Evolutionary conservation across 2,329 filamentous ascomycete species (phyloP), one percentile per base, ranked within the genome.

Genomic region (Didymella glomerata): DNA sequence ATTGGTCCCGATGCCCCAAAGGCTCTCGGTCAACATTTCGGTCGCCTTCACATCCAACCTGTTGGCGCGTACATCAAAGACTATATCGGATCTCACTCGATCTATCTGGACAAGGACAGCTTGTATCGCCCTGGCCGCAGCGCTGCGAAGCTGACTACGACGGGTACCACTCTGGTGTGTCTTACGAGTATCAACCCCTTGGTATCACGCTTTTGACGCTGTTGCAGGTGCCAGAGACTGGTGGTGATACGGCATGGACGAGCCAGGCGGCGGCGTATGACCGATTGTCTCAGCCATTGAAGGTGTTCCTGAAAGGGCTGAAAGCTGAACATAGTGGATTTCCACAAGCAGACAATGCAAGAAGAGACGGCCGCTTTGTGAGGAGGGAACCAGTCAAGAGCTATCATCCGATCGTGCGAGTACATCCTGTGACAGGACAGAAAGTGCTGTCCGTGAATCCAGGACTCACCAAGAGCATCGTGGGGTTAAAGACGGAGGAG

Each of bases 101-200:
- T 69, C 38, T 71, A 69, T 27, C 48, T 69, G 2, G 67, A 67
- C 9, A 65, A 66, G 49, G 68, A 71, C 42, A 71, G 68, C 36
- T 56, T 68, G 9, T 71, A 68, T 51, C 66, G 67, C 18, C 66
- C 69, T 7, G 67, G 68, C n/a, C 62, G 67, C 16, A 69, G 66
- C 53, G 48, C 41, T 16, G 52, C 38, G 13, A 66, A 56, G 38
- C 54, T 71, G 24, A 82, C 80, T 3, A 81, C 79, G 1, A 83
- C 79, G 9, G 73, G 82, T 83, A 81, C 78, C 80, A 82, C 52
- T 81, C 82, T 61, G 80, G 82, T 64, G 79, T 82, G 45, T 81
- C 79, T 54, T 82, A 81, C 55, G 80, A 82, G 61, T 60, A 79
- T 57, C 80, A 36, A 16, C 32, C 32, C 16, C 16, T 16, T 36